Conservation (phyloP, 1,284 basidiomycete species). For the Schizophyllum amplum region DNA sequence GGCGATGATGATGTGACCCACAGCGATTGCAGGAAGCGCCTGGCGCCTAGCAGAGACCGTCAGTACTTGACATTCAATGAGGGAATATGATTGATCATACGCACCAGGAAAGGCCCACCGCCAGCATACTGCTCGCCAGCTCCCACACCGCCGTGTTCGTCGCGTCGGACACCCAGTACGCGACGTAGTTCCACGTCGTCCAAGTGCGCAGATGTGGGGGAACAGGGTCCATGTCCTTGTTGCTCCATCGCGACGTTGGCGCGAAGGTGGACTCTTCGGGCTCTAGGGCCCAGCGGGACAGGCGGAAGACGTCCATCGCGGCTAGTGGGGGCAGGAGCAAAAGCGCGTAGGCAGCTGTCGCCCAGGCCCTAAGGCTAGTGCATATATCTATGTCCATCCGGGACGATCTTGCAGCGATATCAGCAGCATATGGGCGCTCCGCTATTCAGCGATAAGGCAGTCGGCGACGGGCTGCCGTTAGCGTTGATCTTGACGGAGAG, state of each 20-base stretch:
- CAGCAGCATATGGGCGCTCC: background rate
- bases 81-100: background rate
- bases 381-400: background rate
- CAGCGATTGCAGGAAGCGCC: conserved; percentile 54
- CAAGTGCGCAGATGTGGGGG: conserved; percentile 51
- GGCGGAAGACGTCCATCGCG: background rate
- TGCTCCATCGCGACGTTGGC: conserved; percentile 40
- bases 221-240: conserved; percentile 70
- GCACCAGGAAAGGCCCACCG: conserved; percentile 57
- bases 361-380: too few relatives aligned
- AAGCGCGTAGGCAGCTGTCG: too few relatives aligned
- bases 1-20: conserved; percentile 53
- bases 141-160: conserved; percentile 41
- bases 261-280: conserved; percentile 12
- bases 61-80: background rate
- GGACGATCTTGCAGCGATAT: background rate
- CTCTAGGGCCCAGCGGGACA: conserved; percentile 11
- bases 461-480: background rate
- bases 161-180: conserved; percentile 64
- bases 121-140: conserved; percentile 54
- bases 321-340: too few relatives aligned
- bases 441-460: background rate
- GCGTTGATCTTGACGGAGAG: too few relatives aligned
- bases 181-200: conserved; percentile 51
- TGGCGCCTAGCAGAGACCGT: conserved; percentile 34